phyloP scores from a whole-genome alignment of 2,329 filamentous ascomycete species.

The Penicillium sp. region DNA sequence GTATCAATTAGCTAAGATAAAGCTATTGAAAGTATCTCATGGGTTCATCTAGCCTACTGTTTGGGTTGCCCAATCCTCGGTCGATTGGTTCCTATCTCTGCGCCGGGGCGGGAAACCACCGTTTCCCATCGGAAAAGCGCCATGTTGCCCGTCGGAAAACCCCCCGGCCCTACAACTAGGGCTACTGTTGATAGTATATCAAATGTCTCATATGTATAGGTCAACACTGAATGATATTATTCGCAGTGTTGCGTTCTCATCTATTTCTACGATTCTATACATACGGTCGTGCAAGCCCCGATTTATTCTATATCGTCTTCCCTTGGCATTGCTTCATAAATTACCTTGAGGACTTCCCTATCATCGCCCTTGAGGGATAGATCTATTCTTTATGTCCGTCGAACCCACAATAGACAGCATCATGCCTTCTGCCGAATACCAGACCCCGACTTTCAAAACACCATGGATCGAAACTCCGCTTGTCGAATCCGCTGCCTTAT shows the following conservation, averaged over 20 bases:
- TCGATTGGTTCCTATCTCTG: neutral
- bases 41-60: neutral
- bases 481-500: constrained; percentile 65
- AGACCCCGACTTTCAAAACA: constrained; percentile 29
- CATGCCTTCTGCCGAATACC: constrained; percentile 25
- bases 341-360: neutral
- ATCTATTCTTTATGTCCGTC: neutral
- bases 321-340: constrained; percentile 2
- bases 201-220: constrained; percentile 27
- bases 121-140: constrained; percentile 28
- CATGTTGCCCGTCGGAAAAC: constrained; percentile 38
- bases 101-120: neutral
- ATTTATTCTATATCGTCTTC: constrained; percentile 4
- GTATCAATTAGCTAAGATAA: neutral
- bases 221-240: constrained; percentile 8
- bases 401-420: constrained; percentile 38
- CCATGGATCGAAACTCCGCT: constrained; percentile 74
- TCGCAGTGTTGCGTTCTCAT: neutral
- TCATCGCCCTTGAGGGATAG: constrained; percentile 8
- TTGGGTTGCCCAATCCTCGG: neutral
- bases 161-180: constrained; percentile 5
- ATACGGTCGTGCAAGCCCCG: constrained; percentile 10
- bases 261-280: constrained; percentile 12
- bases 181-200: constrained; percentile 31
- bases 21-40: neutral